Base-by-base conservation (phyloP, 305 asterid genomes). In the Nicotiana rustica region DNA sequence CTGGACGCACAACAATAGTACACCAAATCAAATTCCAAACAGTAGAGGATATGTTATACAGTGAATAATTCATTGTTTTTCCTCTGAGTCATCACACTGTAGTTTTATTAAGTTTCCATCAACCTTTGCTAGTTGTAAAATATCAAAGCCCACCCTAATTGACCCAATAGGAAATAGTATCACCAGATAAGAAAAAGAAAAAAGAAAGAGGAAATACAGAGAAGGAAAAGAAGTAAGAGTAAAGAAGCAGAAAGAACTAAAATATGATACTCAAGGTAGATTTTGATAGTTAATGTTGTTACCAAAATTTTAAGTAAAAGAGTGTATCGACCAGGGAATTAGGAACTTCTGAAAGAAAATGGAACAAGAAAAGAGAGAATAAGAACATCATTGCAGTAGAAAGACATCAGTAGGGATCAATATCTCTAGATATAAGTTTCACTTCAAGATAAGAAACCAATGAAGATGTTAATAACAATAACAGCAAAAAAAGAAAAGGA, bases 1-100 rank as follows among this genome's bases (percentile, higher is more conserved):
- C 93, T 90, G 83, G 73, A 65, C 10, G 77, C 21, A 18, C 47
- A 49, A 15, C 62, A 52, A 21, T 25, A 52, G 29, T 25, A 73
- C 64, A 73, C 62, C 9, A n/a, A 73, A 73, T 73, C 62, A 73
- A 71, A 73, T 73, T 73, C 64, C 62, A 49, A 25, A 49, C 25
- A 15, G 80, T 52, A 75, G 29, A 29, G 80, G 65, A 31, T 60
- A 49, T 29, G 44, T 15, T 15, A 21, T 44, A 6, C 62, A 73
- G 47, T 52, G 29, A 49, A 15, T 52, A 25, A 2, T 75, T 75
- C 19, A 29, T 75, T 52, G 47, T 49, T 75, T 52, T 29, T 49
- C 10, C 44, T 21, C 41, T 15, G 29, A 25, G 29, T 75, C 61
- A 71, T 19, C 80, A 52, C 79, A 49, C 29, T 15, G 56, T 38